Percentiles rank a stretch among this genome's conserved stretches.
phyloP scores from a whole-genome alignment of 2,329 filamentous ascomycete species.

The Cercospora sp. region DNA sequence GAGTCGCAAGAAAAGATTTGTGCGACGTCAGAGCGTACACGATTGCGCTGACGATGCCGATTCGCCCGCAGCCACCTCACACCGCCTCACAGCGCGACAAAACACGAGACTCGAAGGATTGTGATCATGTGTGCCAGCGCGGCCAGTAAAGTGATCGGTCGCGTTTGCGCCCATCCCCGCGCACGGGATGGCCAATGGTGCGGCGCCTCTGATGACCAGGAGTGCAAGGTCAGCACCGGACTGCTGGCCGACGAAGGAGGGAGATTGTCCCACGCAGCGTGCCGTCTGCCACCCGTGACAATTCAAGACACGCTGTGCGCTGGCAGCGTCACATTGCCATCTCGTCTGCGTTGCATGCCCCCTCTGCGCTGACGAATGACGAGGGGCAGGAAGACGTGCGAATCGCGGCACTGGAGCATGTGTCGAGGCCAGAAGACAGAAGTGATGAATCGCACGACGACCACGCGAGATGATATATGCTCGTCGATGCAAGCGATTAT shows the following conservation, averaged over 20 bases:
- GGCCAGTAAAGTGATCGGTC: conserved; percentile 14
- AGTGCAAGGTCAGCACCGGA: conserved; percentile 1
- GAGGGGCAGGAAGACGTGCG: not conserved
- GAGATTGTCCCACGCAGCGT: not conserved
- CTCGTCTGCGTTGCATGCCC: not conserved
- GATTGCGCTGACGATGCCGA: conserved; percentile 1
- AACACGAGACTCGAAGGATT: conserved; percentile 10
- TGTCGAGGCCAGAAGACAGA: not conserved
- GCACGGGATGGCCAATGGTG: not conserved
- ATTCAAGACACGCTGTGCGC: conserved; percentile 1
- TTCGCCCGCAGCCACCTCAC: conserved; percentile 15
- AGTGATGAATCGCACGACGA: not conserved
- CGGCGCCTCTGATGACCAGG: conserved; percentile 3
- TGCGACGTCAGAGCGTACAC: conserved; percentile 16
- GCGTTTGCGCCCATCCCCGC: conserved; percentile 10
- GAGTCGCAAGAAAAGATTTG: conserved; percentile 5
- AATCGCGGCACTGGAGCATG: not conserved
- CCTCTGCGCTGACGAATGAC: not conserved
- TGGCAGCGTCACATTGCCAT: conserved; percentile 5
- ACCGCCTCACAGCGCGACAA: conserved; percentile 14
- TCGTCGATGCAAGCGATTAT: conserved; percentile 7
- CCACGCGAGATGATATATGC: conserved; percentile 2
- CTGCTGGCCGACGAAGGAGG: conserved; percentile 3
- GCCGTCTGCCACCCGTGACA: not conserved
- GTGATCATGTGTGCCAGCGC: conserved; percentile 17